Conservation (phyloP, 805 yeast genomes). For the Yarrowia sp. region DNA sequence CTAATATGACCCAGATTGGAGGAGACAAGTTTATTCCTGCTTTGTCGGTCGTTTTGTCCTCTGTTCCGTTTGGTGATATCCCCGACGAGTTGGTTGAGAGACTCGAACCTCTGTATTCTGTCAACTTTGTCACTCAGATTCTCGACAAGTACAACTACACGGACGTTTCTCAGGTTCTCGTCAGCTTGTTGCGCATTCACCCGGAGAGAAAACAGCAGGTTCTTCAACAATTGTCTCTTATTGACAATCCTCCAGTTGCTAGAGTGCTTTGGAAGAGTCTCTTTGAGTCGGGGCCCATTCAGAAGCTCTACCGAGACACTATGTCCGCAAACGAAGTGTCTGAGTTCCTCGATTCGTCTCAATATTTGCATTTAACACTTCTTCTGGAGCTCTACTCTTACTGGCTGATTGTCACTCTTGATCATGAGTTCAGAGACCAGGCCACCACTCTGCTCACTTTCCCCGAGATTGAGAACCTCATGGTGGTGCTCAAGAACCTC, state of each 20-base stretch:
- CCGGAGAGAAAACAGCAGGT: conserved; percentile 32
- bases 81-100: conserved; percentile 19
- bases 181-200: conserved; percentile 16
- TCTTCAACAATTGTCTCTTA: conserved; percentile 8
- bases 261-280: conserved; percentile 28
- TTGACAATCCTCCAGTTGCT: conserved; percentile 28
- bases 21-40: conserved; percentile 40
- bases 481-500: conserved; percentile 58
- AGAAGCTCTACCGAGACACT: conserved; percentile 41
- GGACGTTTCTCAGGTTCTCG: conserved; percentile 25
- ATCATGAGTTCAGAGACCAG: conserved; percentile 60
- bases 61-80: conserved; percentile 15
- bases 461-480: conserved; percentile 53
- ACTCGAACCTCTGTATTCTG: conserved; percentile 15
- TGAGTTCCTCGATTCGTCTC: conserved; percentile 42
- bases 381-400: conserved; percentile 69
- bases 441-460: conserved; percentile 53
- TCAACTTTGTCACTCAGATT: conserved; percentile 10
- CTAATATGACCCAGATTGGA: conserved; percentile 24
- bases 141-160: conserved; percentile 27
- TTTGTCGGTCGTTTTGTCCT: conserved; percentile 15
- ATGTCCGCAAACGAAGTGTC: conserved; percentile 37
- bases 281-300: conserved; percentile 37
- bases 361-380: conserved; percentile 44
- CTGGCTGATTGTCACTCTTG: conserved; percentile 71